Percentiles rank a stretch among this genome's conserved stretches.
Conservation (phyloP, 176 grass and related monocot genomes). For the Bolboschoenus planiculmis region DNA sequence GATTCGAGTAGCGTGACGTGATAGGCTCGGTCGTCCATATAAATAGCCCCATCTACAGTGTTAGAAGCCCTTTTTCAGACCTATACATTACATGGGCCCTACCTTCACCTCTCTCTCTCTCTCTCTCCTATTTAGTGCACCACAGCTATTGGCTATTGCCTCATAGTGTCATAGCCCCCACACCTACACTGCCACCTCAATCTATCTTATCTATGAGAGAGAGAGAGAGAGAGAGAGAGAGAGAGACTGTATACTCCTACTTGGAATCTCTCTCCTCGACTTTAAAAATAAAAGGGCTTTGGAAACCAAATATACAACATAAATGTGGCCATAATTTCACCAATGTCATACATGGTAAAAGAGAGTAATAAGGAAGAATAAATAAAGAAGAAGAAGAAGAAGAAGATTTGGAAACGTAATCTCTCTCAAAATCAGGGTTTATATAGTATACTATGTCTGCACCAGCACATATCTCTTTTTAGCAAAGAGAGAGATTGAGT, state of each 20-base stretch:
- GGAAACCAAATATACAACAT: constrained; percentile 16
- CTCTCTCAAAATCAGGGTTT: constrained; percentile 3
- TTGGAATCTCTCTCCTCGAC: not conserved
- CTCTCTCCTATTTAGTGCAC: not conserved
- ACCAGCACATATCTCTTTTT: not conserved
- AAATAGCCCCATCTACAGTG: not conserved
- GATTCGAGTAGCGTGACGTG: not conserved
- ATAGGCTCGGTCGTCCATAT: constrained; percentile 6
- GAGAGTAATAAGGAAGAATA: not conserved
- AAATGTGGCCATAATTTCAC: constrained; percentile 6
- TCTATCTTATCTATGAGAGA: too few species aligned
- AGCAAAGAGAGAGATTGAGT: not conserved
- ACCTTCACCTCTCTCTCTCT: not conserved
- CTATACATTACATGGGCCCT: not conserved
- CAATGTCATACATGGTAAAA: not conserved
- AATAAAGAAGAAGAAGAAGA: too few species aligned
- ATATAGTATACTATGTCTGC: constrained; percentile 3
- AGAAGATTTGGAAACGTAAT: not conserved
- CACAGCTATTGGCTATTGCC: not conserved
- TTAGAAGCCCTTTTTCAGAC: constrained; percentile 14
- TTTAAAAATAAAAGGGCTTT: not conserved
- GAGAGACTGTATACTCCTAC: not conserved
- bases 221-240: too few species aligned
- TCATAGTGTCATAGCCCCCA: not conserved
- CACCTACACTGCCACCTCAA: not conserved